Percentiles rank a stretch among this genome's conserved stretches.
Conservation (phyloP, 2,329 filamentous ascomycete species). For the Lasiodiplodia sp. region DNA sequence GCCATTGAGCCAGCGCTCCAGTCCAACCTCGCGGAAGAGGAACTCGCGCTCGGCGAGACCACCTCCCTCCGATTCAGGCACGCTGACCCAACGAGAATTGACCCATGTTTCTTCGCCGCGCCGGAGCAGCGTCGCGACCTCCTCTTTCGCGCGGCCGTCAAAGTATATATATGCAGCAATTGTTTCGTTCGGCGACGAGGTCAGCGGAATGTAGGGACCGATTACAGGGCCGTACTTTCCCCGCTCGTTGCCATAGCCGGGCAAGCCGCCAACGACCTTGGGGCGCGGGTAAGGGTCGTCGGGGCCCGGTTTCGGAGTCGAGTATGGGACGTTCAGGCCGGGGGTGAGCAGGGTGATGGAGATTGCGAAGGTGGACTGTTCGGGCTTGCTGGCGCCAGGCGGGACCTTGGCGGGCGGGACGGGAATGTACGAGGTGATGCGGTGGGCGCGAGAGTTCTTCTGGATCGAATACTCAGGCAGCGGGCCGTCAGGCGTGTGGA, state of each 20-base stretch:
- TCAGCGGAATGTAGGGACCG: conserved; percentile 89
- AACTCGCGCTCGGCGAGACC: conserved; percentile 97
- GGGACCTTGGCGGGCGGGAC: conserved; percentile 87
- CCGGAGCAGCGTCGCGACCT: conserved; percentile 90
- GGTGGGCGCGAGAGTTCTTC: conserved; percentile 86
- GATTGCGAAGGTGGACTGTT: conserved; percentile 96
- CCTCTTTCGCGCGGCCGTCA: conserved; percentile 92
- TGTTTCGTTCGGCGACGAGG: conserved; percentile 92
- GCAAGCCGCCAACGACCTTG: conserved; percentile 78
- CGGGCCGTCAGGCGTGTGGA: conserved; percentile 81
- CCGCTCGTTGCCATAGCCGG: conserved; percentile 60
- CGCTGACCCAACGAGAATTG: conserved; percentile 96
- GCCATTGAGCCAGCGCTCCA: conserved; percentile 96
- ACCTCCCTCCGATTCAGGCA: conserved; percentile 88
- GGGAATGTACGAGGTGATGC: conserved; percentile 96
- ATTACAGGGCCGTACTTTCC: conserved; percentile 66
- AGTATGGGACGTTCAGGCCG: conserved; percentile 89
- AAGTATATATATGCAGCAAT: conserved; percentile 99
- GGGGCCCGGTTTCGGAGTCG: conserved; percentile 79
- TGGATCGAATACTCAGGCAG: conserved; percentile 94
- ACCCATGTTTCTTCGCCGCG: conserved; percentile 99
- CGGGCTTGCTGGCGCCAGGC: conserved; percentile 72
- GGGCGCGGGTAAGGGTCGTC: conserved; percentile 82
- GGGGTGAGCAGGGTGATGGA: conserved; percentile 95
- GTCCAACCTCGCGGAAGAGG: conserved; percentile 92